These are phyloP conservation scores for Geotrichum macrosporum DNA, from an alignment of 1,139 yeast genomes.

Conservation along the genomic window DNA sequence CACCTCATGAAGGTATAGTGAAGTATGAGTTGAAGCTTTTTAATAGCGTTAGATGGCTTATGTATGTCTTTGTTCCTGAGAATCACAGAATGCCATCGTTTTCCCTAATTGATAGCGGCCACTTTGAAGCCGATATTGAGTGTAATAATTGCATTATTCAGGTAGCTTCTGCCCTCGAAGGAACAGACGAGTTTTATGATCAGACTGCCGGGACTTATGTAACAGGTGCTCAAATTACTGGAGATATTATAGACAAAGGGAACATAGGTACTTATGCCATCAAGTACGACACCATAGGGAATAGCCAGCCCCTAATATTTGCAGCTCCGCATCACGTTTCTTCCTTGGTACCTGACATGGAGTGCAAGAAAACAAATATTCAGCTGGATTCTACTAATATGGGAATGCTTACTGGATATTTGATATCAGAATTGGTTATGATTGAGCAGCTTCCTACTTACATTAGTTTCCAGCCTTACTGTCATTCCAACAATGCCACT, in stretches of 20 bases:
- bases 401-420: constrained; percentile 57
- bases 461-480: constrained; percentile 45
- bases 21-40: constrained; percentile 44
- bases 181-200: constrained; percentile 43
- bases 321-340: constrained; percentile 71
- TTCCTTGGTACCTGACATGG: constrained; percentile 42
- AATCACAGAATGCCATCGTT: constrained; percentile 41
- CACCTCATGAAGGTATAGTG: constrained; percentile 24
- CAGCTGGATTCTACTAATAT: constrained; percentile 56
- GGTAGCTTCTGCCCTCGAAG: constrained; percentile 49
- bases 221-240: constrained; percentile 41
- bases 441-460: constrained; percentile 54
- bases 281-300: constrained; percentile 51
- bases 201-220: constrained; percentile 59
- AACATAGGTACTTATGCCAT: constrained; percentile 49
- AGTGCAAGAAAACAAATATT: constrained; percentile 43
- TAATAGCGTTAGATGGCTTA: constrained; percentile 53
- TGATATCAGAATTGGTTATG: constrained; percentile 51
- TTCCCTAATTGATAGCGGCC: constrained; percentile 48
- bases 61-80: constrained; percentile 51
- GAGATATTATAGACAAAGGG: constrained; percentile 38
- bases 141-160: constrained; percentile 32
- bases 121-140: constrained; percentile 42
- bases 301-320: constrained; percentile 53
- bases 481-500: constrained; percentile 30